Percentiles rank a stretch among this genome's conserved stretches.
Evolutionary conservation across 768 basidiomycete genomes (phyloP).

Genomic region (Multifurca ochricompacta): DNA sequence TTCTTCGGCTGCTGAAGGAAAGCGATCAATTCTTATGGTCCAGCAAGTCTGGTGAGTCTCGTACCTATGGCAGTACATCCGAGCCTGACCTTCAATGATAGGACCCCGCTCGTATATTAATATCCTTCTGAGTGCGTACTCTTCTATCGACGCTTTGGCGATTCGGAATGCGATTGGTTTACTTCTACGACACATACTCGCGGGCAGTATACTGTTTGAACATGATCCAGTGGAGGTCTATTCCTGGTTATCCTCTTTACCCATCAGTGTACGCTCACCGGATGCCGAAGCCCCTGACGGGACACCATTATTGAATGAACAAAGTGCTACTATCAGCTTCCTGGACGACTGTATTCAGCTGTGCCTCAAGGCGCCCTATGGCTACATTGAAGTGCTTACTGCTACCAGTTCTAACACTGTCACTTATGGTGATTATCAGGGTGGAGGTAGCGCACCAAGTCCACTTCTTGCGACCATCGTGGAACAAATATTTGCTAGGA

Average conservation of each 20-base stretch:
- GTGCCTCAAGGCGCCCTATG: constrained; percentile 75
- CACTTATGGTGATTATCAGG: constrained; percentile 7
- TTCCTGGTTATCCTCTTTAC: constrained; percentile 67
- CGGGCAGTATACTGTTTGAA: constrained; percentile 71
- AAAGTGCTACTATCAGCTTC: constrained; percentile 51
- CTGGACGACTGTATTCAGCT: constrained; percentile 82
- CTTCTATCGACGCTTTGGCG: constrained; percentile 40
- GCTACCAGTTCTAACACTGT: constrained; percentile 24
- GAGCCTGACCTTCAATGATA: neutral
- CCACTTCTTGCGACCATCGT: constrained; percentile 74
- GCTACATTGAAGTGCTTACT: constrained; percentile 70
- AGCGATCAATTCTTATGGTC: constrained; percentile 78
- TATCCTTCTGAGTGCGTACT: constrained; percentile 61
- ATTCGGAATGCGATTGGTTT: constrained; percentile 43
- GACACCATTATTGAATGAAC: constrained; percentile 46
- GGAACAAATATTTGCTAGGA: constrained; percentile 69
- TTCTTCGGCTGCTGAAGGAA: constrained; percentile 62
- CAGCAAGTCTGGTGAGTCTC: constrained; percentile 39
- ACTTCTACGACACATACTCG: constrained; percentile 60
- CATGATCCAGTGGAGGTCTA: constrained; percentile 62
- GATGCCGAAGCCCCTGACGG: constrained; percentile 44
- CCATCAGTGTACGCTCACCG: constrained; percentile 33
- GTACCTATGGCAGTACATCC: neutral
- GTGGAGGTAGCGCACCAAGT: constrained; percentile 42
- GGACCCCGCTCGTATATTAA: constrained; percentile 54